Evolutionary conservation across 176 grass and related monocot species (phyloP).

Genomic region (Carex kokanica): DNA sequence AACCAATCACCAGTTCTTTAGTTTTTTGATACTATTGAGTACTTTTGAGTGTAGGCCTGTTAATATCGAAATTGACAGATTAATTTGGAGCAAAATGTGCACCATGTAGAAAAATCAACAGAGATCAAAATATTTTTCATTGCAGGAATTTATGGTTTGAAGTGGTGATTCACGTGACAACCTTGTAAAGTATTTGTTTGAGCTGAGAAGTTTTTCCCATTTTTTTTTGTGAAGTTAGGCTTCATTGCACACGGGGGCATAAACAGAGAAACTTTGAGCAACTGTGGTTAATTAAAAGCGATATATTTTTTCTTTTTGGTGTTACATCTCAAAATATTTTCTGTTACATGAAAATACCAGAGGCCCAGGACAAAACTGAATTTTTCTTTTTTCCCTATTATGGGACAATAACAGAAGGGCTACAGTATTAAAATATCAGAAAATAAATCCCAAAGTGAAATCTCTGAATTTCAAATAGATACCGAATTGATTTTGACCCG

Average conservation of each 20-base stretch:
- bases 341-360: neutral
- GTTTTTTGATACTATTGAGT: neutral
- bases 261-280: neutral
- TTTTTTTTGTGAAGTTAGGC: neutral
- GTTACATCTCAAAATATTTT: neutral
- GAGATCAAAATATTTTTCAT: neutral
- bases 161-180: neutral
- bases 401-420: neutral
- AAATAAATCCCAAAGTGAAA: neutral
- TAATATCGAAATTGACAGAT: neutral
- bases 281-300: neutral
- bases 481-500: too few species aligned
- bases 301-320: neutral
- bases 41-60: neutral
- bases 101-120: neutral
- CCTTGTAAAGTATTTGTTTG: neutral
- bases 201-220: neutral
- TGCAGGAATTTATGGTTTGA: neutral
- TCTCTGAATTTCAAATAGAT: too few species aligned
- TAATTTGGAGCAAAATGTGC: neutral
- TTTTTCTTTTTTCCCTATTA: neutral
- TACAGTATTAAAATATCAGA: neutral
- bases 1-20: neutral
- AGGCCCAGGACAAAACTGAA: neutral
- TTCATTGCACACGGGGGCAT: neutral